Evolutionary conservation across 1,284 basidiomycete species (phyloP), one percentile per base, ranked within the genome.

Genomic region (Boletus subluridellus): DNA sequence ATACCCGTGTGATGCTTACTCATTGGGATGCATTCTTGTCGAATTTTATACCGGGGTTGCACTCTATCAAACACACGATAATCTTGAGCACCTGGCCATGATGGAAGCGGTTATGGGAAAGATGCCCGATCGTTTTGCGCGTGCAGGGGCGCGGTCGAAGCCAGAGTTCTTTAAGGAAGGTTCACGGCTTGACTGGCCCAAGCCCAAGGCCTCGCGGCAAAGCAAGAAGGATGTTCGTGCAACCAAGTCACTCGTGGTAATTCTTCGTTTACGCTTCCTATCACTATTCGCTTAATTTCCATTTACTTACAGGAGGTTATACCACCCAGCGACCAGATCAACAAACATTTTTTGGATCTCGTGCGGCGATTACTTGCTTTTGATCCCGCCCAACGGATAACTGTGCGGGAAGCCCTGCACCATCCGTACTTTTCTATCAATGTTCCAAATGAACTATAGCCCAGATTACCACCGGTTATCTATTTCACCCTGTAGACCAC

Each of bases 91-190:
- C 74, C 85, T 99, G 8, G 97, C 97, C 46, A 99, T 99, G 97
- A 99, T 99, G 97, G 95, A 99, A 75, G 88, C 92, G 65, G 97
- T 99, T 38, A 96, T 99, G 86, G 97, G 96, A 60, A 90, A 89
- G 75, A 95, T 99, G 88, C 94, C 95, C 0, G 86, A 89, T 48
- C 85, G 88, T 5, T 94, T 96, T 73, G 84, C 84, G 38, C 82
- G 84, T 37, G 77, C 82, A 63, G 91, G 84, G 34, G 83, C 82
- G 58, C 85, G 85, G 58, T 86, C 85, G 58, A 94, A 92, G 69
- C 89, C 94, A 15, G 96, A 98, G 69, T 98, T 91, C 74, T 98
- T 99, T 80, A 93, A 91, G 71, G 87, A 91, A 45, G 85, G 82
- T 30, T 73, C 80, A 60, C 91, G 88, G 68, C 83, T 99, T 49